These are phyloP conservation scores for Cryoendolithus antarcticus DNA, from an alignment of 2,329 filamentous ascomycete species.

Conservation along the genomic window DNA sequence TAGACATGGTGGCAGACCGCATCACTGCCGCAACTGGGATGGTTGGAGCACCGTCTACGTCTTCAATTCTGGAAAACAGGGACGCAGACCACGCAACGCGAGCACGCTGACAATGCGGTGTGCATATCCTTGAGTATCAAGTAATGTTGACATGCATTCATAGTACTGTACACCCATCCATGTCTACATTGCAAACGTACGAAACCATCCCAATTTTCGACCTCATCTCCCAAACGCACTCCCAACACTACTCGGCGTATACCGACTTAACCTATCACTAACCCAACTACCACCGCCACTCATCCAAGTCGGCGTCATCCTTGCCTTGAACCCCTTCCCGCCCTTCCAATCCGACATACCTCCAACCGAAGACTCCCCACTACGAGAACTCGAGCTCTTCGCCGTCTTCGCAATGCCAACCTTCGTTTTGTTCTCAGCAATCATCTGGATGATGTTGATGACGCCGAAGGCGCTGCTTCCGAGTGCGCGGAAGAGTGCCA, in stretches of 20 bases:
- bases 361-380: neutral
- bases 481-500: constrained; percentile 79
- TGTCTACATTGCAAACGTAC: too few relatives aligned
- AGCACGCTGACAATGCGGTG: too few relatives aligned
- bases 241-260: constrained; percentile 20
- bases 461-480: constrained; percentile 72
- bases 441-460: constrained; percentile 69
- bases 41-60: too few relatives aligned
- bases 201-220: too few relatives aligned
- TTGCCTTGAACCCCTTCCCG: constrained; percentile 16
- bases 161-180: too few relatives aligned
- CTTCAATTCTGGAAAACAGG: too few relatives aligned
- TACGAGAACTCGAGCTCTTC: neutral
- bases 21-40: too few relatives aligned
- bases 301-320: constrained; percentile 25
- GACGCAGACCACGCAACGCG: too few relatives aligned
- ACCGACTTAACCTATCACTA: constrained; percentile 23
- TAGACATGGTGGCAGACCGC: too few relatives aligned
- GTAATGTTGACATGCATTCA: too few relatives aligned
- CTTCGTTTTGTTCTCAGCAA: constrained; percentile 76
- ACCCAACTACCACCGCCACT: constrained; percentile 25
- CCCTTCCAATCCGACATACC: constrained; percentile 11
- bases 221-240: constrained; percentile 8
- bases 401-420: constrained; percentile 18
- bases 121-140: too few relatives aligned